A percentile compares a stretch with the other conserved stretches of the same genome.
These are phyloP conservation scores for Tillandsia fasciculata DNA, from an alignment of 176 grass and related monocot species.

Conservation along the genomic window DNA sequence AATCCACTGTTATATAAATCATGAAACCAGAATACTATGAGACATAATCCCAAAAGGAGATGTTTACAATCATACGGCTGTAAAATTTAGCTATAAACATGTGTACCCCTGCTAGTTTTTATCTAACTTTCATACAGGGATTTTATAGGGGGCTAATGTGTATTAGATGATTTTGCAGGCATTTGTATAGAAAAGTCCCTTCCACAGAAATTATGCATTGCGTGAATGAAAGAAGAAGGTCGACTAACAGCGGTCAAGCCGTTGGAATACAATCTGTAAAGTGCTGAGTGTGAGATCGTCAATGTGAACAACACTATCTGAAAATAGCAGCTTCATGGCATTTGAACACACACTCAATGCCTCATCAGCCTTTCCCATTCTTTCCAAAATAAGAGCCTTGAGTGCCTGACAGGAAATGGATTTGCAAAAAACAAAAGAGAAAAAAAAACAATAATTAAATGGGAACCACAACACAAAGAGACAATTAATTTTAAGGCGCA, in stretches of 20 bases:
- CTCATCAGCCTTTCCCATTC: constrained; percentile 94
- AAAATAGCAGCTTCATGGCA: constrained; percentile 67
- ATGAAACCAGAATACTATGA: constrained; percentile 15
- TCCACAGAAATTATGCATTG: too few species aligned
- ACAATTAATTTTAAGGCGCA: background rate
- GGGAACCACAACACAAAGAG: background rate
- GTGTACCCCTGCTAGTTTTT: too few species aligned
- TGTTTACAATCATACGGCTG: too few species aligned
- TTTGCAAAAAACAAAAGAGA: constrained; percentile 16
- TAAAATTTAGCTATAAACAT: too few species aligned
- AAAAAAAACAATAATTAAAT: constrained; percentile 1
- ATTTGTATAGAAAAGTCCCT: too few species aligned
- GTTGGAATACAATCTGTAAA: constrained; percentile 90
- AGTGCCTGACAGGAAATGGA: constrained; percentile 59
- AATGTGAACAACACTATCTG: constrained; percentile 63
- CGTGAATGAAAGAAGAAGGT: constrained; percentile 14
- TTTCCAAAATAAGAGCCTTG: constrained; percentile 94
- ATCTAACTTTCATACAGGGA: too few species aligned
- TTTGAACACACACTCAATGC: constrained; percentile 58
- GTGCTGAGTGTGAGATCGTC: constrained; percentile 97
- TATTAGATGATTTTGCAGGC: too few species aligned
- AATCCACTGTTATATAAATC: constrained; percentile 60
- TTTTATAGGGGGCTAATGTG: too few species aligned
- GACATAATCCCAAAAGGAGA: constrained; percentile 2
- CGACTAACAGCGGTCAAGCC: constrained; percentile 67